Evolutionary conservation across 345 rosid species (phyloP).

Genomic region (Turnera subulata): DNA sequence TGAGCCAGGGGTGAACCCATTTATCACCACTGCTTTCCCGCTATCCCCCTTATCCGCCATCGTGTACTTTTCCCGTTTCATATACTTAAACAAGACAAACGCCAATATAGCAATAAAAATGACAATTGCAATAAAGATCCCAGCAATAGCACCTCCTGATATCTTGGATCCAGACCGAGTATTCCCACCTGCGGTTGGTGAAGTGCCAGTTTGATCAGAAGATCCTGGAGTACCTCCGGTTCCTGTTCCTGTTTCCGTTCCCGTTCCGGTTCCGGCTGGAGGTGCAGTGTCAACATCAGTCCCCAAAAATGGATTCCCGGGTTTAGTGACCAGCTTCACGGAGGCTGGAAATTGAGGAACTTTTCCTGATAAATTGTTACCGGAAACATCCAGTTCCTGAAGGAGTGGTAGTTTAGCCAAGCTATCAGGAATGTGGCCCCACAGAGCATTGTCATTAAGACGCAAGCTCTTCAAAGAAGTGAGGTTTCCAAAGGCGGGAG

Average conservation of each 20-base stretch:
- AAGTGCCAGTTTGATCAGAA: background rate
- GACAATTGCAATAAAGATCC: background rate
- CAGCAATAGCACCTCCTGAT: background rate
- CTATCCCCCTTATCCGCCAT: too few relatives aligned
- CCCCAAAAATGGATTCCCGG: background rate
- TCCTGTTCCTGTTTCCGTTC: too few relatives aligned
- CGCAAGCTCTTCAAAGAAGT: background rate
- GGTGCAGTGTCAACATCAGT: background rate
- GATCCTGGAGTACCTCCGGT: background rate
- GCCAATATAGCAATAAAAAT: background rate
- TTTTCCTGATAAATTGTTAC: background rate
- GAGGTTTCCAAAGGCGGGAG: background rate
- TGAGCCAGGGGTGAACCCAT: too few relatives aligned
- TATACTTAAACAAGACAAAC: too few relatives aligned
- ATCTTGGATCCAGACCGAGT: background rate
- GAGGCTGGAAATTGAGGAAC: background rate
- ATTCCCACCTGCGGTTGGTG: background rate
- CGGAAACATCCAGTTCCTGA: background rate
- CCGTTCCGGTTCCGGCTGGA: too few relatives aligned
- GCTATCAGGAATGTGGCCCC: background rate
- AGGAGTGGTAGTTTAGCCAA: background rate
- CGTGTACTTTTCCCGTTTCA: too few relatives aligned
- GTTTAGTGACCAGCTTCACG: background rate
- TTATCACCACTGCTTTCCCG: too few relatives aligned
- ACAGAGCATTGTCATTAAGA: background rate